Conservation (phyloP, 140 eudicot species). For the Ambrosia hybrid region DNA sequence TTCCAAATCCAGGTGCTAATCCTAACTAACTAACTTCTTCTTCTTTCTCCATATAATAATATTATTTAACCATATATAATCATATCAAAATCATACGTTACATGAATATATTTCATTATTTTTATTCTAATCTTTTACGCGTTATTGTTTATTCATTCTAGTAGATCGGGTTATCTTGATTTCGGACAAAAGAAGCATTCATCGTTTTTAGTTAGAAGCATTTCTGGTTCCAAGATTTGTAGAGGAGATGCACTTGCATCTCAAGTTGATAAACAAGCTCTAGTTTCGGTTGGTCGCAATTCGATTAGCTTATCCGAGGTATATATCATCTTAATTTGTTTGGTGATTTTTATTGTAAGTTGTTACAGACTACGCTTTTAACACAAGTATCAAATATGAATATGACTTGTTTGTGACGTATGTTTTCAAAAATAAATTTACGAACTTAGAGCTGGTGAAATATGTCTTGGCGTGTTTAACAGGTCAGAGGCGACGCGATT, state of each 20-base stretch:
- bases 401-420: no score
- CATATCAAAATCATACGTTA: not conserved
- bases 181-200: constrained; percentile 49
- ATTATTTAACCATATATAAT: not conserved
- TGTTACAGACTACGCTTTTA: no score
- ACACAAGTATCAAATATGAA: no score
- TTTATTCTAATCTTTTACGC: constrained; percentile 1
- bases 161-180: constrained; percentile 62
- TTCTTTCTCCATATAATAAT: not conserved
- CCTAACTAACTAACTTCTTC: constrained; percentile 16
- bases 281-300: constrained; percentile 46
- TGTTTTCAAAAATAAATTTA: no score
- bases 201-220: constrained; percentile 45
- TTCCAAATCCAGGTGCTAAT: constrained; percentile 43
- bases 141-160: constrained; percentile 15
- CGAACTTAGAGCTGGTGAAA: no score
- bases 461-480: no score
- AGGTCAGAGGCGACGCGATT: no score
- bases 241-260: constrained; percentile 62
- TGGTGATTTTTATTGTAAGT: not conserved
- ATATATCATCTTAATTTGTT: not conserved
- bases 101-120: constrained; percentile 3
- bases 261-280: constrained; percentile 55
- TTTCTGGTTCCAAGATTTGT: constrained; percentile 61
- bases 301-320: constrained; percentile 48